Evolutionary conservation across 768 basidiomycete genomes (phyloP), one percentile per base, ranked within the genome.

Genomic region (Hirschioporus abietinus): DNA sequence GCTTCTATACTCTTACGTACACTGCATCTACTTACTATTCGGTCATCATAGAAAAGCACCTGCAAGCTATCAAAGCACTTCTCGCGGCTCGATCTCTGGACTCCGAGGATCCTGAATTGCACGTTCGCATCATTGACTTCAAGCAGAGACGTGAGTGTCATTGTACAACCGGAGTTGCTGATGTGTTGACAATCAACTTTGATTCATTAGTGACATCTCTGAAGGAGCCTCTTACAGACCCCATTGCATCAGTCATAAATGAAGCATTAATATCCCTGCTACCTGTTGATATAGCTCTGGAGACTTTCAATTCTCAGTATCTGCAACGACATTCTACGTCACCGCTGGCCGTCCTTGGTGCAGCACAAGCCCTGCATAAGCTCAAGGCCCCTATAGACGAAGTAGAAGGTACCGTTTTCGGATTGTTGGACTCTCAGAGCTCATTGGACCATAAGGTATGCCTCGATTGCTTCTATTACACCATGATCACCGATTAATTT

Each of bases 61-160:
- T 96, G 36, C 92, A 93, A 71, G 95, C 95, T 0, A 75, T 87
- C 3, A 82, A 82, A 70, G 91, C 91, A 0, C 82, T 98, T 4
- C 79, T 78, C 12, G 79, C 76, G 5, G 92, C 89, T 0, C 79
- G 80, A 20, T 72, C 78, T 2, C 69, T 93, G 12, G 81, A 87
- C 64, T 68, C 84, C 0, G 77, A 86, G 18, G 74, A 88, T 66
- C 85, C 94, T 0, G 86, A 88, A 64, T 77, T 96, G 24, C 93
- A 96, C 72, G 70, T 87, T 20, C 86, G 93, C 35, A 75, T 89
- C 57, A 80, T 90, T 4, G 84, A 94, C 72, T 81, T 93, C 74
- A 81, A 83, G 27, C 79, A 78, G 69, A 76, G 76, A 72, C 80
- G 90, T 91, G 67, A 35, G 82, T 71, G 20, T 18, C 27, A 35